These are phyloP conservation scores for Aspergillus heteromorphus DNA, from an alignment of 495 filamentous ascomycete genomes.

Conservation along the genomic window DNA sequence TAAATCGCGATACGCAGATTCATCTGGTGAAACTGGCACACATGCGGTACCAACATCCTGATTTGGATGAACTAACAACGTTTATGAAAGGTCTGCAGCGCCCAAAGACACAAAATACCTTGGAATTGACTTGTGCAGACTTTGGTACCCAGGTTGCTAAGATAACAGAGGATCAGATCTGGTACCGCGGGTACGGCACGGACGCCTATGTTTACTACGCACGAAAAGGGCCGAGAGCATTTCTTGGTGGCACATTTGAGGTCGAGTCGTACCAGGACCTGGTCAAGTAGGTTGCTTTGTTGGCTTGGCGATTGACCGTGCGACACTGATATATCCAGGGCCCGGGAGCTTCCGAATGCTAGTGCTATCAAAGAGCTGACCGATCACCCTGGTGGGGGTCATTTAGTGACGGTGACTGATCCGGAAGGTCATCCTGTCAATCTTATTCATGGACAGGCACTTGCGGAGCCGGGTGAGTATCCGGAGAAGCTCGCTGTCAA, in stretches of 20 bases:
- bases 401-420: slow-evolving; percentile 27
- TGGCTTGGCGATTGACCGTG: neutral
- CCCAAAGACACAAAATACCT: too few species aligned
- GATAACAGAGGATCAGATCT: slow-evolving; percentile 43
- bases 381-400: slow-evolving; percentile 30
- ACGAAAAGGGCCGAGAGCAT: slow-evolving; percentile 42
- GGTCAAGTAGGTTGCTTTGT: neutral
- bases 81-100: slow-evolving; percentile 26
- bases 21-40: slow-evolving; percentile 31
- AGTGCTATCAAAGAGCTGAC: neutral
- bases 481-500: slow-evolving; percentile 26
- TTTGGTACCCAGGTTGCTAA: slow-evolving; percentile 50
- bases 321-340: neutral
- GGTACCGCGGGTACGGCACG: slow-evolving; percentile 53
- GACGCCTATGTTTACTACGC: slow-evolving; percentile 54
- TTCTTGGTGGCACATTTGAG: slow-evolving; percentile 41
- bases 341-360: neutral
- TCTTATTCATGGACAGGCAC: slow-evolving; percentile 27
- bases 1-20: slow-evolving; percentile 29
- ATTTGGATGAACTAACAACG: slow-evolving; percentile 30
- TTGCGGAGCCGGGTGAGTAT: slow-evolving; percentile 7
- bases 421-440: slow-evolving; percentile 33
- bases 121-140: slow-evolving; percentile 20
- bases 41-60: slow-evolving; percentile 43
- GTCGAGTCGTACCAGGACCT: neutral